Evolutionary conservation across 2,329 filamentous ascomycete species (phyloP).

Genomic region (Apiospora marii): DNA sequence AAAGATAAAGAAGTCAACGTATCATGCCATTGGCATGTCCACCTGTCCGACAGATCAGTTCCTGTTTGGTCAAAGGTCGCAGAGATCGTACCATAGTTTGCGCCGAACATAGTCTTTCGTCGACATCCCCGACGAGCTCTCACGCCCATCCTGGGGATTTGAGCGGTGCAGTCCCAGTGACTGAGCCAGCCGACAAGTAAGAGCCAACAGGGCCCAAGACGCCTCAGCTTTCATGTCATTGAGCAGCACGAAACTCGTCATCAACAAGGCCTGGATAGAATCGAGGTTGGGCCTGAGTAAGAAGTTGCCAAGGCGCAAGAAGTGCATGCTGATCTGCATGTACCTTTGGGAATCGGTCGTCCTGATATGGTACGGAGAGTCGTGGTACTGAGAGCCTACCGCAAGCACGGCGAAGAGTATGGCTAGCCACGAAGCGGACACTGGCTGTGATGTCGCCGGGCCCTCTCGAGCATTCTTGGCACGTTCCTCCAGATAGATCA

Average conservation of each 20-base stretch:
- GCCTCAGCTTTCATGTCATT: conserved; percentile 77
- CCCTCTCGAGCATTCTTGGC: conserved; percentile 61
- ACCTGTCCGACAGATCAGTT: conserved; percentile 41
- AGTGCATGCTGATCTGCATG: conserved; percentile 71
- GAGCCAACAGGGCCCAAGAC: conserved; percentile 70
- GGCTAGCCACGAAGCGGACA: conserved; percentile 71
- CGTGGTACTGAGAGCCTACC: conserved; percentile 72
- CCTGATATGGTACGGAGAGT: conserved; percentile 68
- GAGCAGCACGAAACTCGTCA: conserved; percentile 69
- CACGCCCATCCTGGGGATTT: conserved; percentile 53
- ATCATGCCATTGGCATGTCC: conserved; percentile 74
- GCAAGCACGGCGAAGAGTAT: conserved; percentile 71
- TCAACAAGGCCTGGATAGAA: conserved; percentile 69
- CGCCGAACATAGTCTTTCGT: conserved; percentile 63
- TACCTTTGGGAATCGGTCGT: conserved; percentile 67
- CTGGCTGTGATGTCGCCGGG: conserved; percentile 55
- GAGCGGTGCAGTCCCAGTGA: conserved; percentile 67
- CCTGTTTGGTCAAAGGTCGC: background rate
- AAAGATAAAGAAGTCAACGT: conserved; percentile 72
- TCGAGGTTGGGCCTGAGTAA: conserved; percentile 70
- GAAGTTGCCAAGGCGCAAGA: conserved; percentile 69
- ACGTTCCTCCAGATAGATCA: conserved; percentile 71
- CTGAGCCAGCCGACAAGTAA: conserved; percentile 71
- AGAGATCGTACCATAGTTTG: conserved; percentile 58
- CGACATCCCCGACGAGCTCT: conserved; percentile 53